Conservation (phyloP, 441 rosid genomes). For the Viola pubescens region DNA sequence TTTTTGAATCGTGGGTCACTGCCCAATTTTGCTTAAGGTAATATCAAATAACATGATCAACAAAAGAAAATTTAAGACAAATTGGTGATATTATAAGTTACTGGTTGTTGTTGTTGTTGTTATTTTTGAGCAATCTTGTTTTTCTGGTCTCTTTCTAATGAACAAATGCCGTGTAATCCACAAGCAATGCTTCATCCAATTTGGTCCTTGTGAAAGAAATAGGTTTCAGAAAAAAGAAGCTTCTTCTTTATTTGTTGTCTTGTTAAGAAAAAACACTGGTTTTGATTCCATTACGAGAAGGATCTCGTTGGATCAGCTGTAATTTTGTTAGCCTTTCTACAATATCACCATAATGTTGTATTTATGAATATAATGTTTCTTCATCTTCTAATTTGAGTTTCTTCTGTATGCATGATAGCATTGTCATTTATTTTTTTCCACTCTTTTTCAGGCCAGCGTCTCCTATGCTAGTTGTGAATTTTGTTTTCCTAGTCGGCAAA, state of each 20-base stretch:
- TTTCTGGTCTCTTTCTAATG: neutral
- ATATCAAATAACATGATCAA: neutral
- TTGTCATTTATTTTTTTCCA: neutral
- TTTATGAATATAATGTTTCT: neutral
- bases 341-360: neutral
- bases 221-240: neutral
- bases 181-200: neutral
- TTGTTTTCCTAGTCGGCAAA: slow-evolving; percentile 39
- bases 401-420: neutral
- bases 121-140: too few species aligned
- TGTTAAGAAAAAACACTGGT: neutral
- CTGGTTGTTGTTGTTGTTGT: too few species aligned
- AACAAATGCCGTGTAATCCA: neutral
- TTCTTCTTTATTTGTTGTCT: neutral
- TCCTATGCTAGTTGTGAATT: slow-evolving; percentile 26
- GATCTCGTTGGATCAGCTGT: neutral
- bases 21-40: neutral
- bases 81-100: too few species aligned
- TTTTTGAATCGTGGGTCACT: neutral
- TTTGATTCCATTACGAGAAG: neutral
- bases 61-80: too few species aligned
- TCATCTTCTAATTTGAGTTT: neutral
- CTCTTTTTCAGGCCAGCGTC: slow-evolving; percentile 31
- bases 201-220: neutral
- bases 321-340: neutral